These are phyloP conservation scores for Elsinoe necatrix DNA, from an alignment of 2,329 filamentous ascomycete species.

Conservation along the genomic window DNA sequence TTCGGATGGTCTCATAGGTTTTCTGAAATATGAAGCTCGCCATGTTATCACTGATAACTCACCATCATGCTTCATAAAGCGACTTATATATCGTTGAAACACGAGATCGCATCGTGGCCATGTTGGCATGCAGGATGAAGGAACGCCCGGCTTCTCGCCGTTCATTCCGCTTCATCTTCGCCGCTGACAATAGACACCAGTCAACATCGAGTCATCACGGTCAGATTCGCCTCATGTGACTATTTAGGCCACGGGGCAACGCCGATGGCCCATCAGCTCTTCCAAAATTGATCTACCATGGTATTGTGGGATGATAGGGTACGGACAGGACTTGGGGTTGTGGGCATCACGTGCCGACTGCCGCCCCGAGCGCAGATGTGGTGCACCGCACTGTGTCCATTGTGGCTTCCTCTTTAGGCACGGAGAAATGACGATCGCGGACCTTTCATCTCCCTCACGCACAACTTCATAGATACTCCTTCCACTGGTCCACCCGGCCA, in stretches of 20 bases:
- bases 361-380: not conserved
- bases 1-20: not conserved
- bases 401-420: constrained; percentile 2
- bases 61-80: not conserved
- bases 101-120: not conserved
- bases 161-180: constrained; percentile 1
- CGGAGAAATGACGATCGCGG: constrained; percentile 7
- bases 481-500: constrained; percentile 3
- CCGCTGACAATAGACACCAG: not conserved
- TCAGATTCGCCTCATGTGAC: not conserved
- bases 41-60: not conserved
- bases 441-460: constrained; percentile 1
- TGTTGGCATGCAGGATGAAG: not conserved
- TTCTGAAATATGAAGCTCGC: not conserved
- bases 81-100: not conserved
- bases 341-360: not conserved
- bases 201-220: not conserved
- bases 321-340: not conserved
- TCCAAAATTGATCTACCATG: no score
- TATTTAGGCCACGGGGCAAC: not conserved
- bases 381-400: not conserved
- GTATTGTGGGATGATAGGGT: not conserved
- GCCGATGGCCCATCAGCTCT: not conserved
- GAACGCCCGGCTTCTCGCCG: not conserved
- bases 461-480: not conserved